A percentile compares a stretch with the other conserved stretches of the same genome.
phyloP scores from a whole-genome alignment of 352 stramenopile genomes.

The Chrysophaeum taylorii region DNA sequence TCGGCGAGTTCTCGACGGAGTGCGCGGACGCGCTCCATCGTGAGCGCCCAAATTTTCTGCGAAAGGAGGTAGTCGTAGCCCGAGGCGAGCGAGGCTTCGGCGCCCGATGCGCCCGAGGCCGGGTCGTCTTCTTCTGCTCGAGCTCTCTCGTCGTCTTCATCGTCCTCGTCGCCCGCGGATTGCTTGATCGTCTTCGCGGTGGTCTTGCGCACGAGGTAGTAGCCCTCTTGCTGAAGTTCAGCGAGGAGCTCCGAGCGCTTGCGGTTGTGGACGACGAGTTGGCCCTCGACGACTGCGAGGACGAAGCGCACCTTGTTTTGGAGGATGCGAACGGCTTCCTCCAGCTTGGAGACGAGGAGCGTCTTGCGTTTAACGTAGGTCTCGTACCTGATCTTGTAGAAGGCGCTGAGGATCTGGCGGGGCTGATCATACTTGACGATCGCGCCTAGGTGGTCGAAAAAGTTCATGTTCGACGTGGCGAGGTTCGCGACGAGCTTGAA shows the following conservation, averaged over 20 bases:
- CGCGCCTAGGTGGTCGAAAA: conserved; percentile 78
- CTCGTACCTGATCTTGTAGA: conserved; percentile 78
- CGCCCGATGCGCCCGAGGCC: conserved; percentile 29
- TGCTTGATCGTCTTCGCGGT: conserved; percentile 22
- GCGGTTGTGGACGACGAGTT: conserved; percentile 72
- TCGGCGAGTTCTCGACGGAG: conserved; percentile 73
- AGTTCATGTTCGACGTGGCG: conserved; percentile 93
- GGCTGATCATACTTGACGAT: conserved; percentile 80
- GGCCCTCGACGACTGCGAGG: conserved; percentile 78
- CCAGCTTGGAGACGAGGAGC: conserved; percentile 57
- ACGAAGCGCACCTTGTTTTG: conserved; percentile 94
- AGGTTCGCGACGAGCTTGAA: conserved; percentile 87
- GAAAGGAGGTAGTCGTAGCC: conserved; percentile 95
- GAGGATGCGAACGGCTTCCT: conserved; percentile 70
- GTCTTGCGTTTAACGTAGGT: conserved; percentile 53
- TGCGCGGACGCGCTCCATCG: conserved; percentile 80
- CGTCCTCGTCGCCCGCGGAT: conserved; percentile 27
- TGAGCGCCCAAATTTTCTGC: conserved; percentile 95
- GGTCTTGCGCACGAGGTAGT: conserved; percentile 45
- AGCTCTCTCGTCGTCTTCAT: conserved; percentile 29
- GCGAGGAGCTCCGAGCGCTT: conserved; percentile 60
- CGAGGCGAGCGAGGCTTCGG: conserved; percentile 49
- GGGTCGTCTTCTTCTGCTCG: conserved; percentile 41
- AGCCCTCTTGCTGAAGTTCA: conserved; percentile 56
- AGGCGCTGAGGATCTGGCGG: conserved; percentile 77